These are phyloP conservation scores for Clarkia xantiana DNA, from an alignment of 345 rosid genomes.

Conservation along the genomic window DNA sequence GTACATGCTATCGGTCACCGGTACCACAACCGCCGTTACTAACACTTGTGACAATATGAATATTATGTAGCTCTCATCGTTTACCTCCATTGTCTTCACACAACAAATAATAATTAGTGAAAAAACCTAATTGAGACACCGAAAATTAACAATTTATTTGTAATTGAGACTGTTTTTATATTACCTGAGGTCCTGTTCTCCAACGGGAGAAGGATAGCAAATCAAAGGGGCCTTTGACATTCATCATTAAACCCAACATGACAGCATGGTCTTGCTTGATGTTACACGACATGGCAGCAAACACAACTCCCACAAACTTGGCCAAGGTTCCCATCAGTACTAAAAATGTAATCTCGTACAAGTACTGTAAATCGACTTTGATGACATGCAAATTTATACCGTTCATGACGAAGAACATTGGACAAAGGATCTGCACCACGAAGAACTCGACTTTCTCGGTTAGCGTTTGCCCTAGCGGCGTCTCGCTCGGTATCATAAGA, in stretches of 20 bases:
- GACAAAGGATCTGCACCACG: conserved; percentile 10
- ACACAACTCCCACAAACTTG: conserved; percentile 2
- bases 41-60: not conserved
- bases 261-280: not conserved
- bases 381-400: conserved; percentile 1
- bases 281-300: not conserved
- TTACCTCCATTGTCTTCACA: conserved; percentile 3
- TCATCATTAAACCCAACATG: conserved; percentile 10
- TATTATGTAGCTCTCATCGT: not conserved
- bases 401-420: conserved; percentile 4
- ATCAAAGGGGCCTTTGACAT: conserved; percentile 11
- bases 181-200: not conserved
- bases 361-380: not conserved
- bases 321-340: not conserved
- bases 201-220: not conserved
- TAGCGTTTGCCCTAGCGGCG: conserved; percentile 5
- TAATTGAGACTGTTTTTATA: too few species aligned
- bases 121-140: not conserved
- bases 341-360: not conserved
- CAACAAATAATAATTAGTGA: not conserved
- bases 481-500: conserved; percentile 7
- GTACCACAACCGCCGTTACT: not conserved
- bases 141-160: not conserved
- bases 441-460: not conserved
- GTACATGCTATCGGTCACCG: conserved; percentile 5